Base-by-base conservation (phyloP, 2,329 filamentous ascomycete species). In the Cytospora paraplurivora region DNA sequence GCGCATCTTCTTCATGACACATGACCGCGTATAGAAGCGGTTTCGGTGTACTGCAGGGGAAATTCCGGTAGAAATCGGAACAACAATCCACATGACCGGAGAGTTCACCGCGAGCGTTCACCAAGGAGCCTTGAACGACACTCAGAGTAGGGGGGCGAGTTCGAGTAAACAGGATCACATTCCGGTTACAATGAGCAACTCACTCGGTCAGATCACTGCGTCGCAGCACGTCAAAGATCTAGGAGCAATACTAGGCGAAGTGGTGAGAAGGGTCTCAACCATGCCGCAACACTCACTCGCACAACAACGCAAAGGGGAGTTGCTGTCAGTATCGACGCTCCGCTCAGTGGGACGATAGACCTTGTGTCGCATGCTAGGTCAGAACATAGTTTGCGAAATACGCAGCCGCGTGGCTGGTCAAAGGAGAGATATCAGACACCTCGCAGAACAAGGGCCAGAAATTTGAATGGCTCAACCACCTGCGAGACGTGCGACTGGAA, bases 1-100 rank as follows among this genome's bases (percentile, higher is more conserved):
- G 61, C 12, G 7, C 11, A 17, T 47, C 11, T 13, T 15, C 6
- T 7, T 52, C 13, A 17, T 13, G 60, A 35, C 34, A 56, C 53
- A 62, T 35, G 37, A 63, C 27, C 55, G 19, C 15, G 19, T 38
- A 6, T 38, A 34, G 19, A n/a, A 50, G 41, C 37, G 32, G 12
- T 19, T 19, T 12, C 12, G 11, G 17, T 6, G 17, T 47, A 19
- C 44, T 47, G 44, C 44, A 47, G 8, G 44, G 44, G 44, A 12
- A 21, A 7, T 2, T 47, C 44, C n/a, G 44, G n/a, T 7, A 47
- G n/a, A 47, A 19, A 4, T 4, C n/a, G n/a, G n/a, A 7, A 47
- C 21, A 7, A 47, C 21, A 4, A 21, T 47, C n/a, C 44, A 47
- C n/a, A 12, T 19, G 44, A 11, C 44, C n/a, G n/a, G 44, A 47